Evolutionary conservation across 2,329 filamentous ascomycete species (phyloP).

Genomic region (Trichoderma simmonsii): DNA sequence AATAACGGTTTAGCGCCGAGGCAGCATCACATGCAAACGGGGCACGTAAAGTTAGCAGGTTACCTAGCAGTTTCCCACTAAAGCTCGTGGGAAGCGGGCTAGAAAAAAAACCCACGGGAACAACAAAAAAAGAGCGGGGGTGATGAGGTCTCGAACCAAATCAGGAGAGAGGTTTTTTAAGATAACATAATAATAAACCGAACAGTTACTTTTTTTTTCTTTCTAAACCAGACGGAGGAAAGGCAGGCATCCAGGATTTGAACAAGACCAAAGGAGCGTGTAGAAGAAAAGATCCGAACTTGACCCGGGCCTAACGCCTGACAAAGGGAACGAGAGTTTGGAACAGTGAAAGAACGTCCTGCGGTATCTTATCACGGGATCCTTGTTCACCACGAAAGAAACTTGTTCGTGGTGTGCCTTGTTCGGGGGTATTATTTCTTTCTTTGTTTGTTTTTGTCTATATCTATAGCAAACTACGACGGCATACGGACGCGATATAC

Average conservation of each 20-base stretch:
- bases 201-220: not conserved
- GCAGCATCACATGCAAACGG: slow-evolving; percentile 11
- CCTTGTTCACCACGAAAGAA: not conserved
- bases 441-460: not conserved
- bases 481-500: not conserved
- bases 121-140: not conserved
- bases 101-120: not conserved
- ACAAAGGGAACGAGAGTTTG: not conserved
- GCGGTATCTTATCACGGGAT: not conserved
- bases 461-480: not conserved
- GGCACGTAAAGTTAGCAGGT: not conserved
- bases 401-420: not conserved
- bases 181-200: not conserved
- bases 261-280: not conserved
- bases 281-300: not conserved
- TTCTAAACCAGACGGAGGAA: not conserved
- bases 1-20: not conserved
- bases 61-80: not conserved
- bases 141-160: not conserved
- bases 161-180: not conserved
- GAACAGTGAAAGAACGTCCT: not conserved
- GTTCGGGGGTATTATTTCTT: not conserved
- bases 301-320: not conserved
- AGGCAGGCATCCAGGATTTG: not conserved
- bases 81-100: not conserved